These are phyloP conservation scores for Xanthoconium purpureum DNA, from an alignment of 768 basidiomycete genomes.

Conservation along the genomic window DNA sequence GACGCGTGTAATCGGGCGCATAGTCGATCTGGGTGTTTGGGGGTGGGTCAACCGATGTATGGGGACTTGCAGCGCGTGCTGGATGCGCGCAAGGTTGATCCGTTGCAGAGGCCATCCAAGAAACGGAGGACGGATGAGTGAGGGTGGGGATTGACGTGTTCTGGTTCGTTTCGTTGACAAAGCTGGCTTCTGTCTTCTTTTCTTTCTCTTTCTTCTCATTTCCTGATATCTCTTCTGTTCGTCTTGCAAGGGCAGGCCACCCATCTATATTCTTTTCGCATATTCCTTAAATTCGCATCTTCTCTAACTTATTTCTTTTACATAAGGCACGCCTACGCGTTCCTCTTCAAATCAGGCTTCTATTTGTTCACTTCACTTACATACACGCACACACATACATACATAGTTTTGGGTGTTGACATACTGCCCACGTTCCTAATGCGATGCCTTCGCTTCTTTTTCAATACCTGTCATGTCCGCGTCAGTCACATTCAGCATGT, in stretches of 20 bases:
- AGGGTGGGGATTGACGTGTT: background rate
- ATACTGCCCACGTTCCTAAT: too few species aligned
- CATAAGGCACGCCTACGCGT: background rate
- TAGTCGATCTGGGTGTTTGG: constrained; percentile 29
- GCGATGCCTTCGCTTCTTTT: background rate
- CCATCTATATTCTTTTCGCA: background rate
- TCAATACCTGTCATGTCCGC: background rate
- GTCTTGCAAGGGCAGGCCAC: background rate
- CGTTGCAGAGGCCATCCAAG: constrained; percentile 23
- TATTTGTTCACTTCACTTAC: too few species aligned
- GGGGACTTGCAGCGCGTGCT: constrained; percentile 26
- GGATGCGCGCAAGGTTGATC: constrained; percentile 28
- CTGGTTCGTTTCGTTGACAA: background rate
- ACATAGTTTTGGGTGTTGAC: too few species aligned
- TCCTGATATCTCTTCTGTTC: background rate
- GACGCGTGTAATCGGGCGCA: constrained; percentile 35
- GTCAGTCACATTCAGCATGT: too few species aligned
- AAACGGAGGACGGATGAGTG: constrained; percentile 31
- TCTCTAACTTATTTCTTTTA: constrained; percentile 20
- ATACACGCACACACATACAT: too few species aligned
- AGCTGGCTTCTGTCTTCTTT: background rate
- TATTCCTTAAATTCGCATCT: background rate
- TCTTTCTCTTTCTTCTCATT: too few species aligned
- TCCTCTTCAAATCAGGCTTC: too few species aligned
- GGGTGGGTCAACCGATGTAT: constrained; percentile 32